A percentile compares a stretch with the other conserved stretches of the same genome.
Evolutionary conservation across 2,329 filamentous ascomycete species (phyloP).

Genomic region (Colletotrichum somersetense): DNA sequence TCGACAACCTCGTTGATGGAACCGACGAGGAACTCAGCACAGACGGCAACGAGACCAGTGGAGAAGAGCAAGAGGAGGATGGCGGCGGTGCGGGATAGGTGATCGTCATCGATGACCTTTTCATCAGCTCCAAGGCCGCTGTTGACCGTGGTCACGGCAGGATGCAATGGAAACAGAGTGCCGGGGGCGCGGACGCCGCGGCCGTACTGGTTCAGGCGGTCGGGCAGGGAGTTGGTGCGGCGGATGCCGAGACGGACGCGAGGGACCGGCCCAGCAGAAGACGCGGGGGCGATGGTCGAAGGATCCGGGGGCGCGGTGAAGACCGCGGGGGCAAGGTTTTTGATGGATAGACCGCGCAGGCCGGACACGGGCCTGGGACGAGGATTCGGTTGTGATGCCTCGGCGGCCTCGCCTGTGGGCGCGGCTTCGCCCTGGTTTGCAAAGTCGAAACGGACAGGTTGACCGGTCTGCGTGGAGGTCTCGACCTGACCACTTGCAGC

Average conservation of each 20-base stretch:
- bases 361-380: slow-evolving; percentile 63
- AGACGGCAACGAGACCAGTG: slow-evolving; percentile 75
- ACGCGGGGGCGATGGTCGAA: slow-evolving; percentile 12
- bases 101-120: slow-evolving; percentile 53
- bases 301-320: slow-evolving; percentile 60
- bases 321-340: slow-evolving; percentile 78
- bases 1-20: slow-evolving; percentile 74
- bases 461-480: slow-evolving; percentile 50
- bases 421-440: slow-evolving; percentile 53
- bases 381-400: slow-evolving; percentile 42
- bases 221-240: slow-evolving; percentile 80
- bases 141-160: slow-evolving; percentile 55
- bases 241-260: slow-evolving; percentile 75
- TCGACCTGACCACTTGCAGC: slow-evolving; percentile 51
- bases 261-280: slow-evolving; percentile 61
- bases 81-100: slow-evolving; percentile 68
- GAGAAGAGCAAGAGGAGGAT: slow-evolving; percentile 73
- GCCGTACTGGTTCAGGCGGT: slow-evolving; percentile 66
- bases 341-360: slow-evolving; percentile 73
- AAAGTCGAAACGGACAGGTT: slow-evolving; percentile 71
- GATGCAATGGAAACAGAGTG: slow-evolving; percentile 62
- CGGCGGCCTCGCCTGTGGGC: slow-evolving; percentile 47
- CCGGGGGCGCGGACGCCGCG: slow-evolving; percentile 59
- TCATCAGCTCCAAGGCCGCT: slow-evolving; percentile 46
- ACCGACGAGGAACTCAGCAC: slow-evolving; percentile 78